Base-by-base conservation (phyloP, 2,329 filamentous ascomycete species). In the Verticillium zaregamsianum region DNA sequence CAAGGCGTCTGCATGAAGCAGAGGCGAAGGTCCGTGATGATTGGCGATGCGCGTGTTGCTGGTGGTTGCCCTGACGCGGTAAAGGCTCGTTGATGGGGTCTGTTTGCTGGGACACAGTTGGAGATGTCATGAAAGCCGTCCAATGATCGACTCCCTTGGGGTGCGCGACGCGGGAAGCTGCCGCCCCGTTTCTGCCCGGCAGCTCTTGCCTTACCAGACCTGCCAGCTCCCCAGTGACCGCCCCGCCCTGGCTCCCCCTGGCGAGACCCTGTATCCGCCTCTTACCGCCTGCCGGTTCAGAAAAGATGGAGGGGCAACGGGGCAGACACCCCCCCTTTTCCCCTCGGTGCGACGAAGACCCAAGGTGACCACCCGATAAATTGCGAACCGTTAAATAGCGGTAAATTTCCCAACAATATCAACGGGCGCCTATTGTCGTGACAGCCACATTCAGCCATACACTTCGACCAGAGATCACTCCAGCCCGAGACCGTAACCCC, bases 301-400 rank as follows among this genome's bases (percentile, higher is more conserved):
- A 20, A 25, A 3, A 20, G 17, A 49, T 23, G 40, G 40, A 49
- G 40, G 40, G 40, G 40, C 40, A 49, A 9, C 40, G n/a, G 40
- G 40, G 40, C 9, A 23, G n/a, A 25, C 56, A 12, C 56, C 56
- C 35, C 56, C 32, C 35, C 56, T 17, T 23, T 14, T 31, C 57
- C 39, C 37, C 20, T 20, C 35, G 33, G 56, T 58, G 54, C 54
- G 14, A 55, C 54, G 17, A 33, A 55, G 25, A 39, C 57, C 37
- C 56, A 28, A 39, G 31, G 31, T 31, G 45, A 49, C 23, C 37
- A 28, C n/a, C 57, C 57, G 33, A 28, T 39, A 58, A 58, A 58
- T 58, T 58, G 57, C 57, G 57, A 28, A 58, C 37, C 25, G 57
- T 55, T 63, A 58, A 63, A 61, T 54, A 59, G 56, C 62, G 56